Base-by-base conservation (phyloP, 345 rosid species). In the Gossypium rotundifolium region DNA sequence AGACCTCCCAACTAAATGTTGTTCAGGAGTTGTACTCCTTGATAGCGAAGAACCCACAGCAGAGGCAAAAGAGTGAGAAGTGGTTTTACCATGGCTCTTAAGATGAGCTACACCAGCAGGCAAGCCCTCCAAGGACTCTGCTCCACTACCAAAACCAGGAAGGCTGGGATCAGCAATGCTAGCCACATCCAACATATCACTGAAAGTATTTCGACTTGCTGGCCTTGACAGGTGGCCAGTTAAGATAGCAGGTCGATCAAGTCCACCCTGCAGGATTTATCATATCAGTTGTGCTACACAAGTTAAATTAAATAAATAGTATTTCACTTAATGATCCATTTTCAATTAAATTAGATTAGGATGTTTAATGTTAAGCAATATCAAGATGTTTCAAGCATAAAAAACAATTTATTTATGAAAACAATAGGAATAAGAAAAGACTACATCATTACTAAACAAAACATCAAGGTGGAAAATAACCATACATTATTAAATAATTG, bases 1-100 rank as follows among this genome's bases (percentile, higher is more conserved):
- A 61, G 89, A 82, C 80, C 93, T 80, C 61, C 88, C 94, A 46
- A 68, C 78, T 52, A 85, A 71, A 79, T 87, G 85, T 48, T 83
- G 82, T 69, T 95, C 98, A 75, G 96, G 89, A 72, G 90, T 88
- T 79, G 86, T 81, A 79, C 85, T 91, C 79, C 93, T 87, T 11
- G 95, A 83, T 40, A 87, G 80, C 61, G 88, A 87, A 76, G 95
- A 82, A 75, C 86, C 90, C 74, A 85, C 70, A 64, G 84, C 82
- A 75, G 94, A 78, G 69, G 85, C 79, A 75, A 79, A 80, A 22
- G 90, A 76, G 70, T 69, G 82, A 71, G 91, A 79, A 76, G 67
- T 18, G 20, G 77, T 65, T 72, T 71, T 45, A 27, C 75, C 82
- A 72, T 73, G 74, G 68, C 80, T 72, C 60, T 79, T 83, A 77